Evolutionary conservation across 2,329 filamentous ascomycete genomes (phyloP).

Genomic region (Sclerotinia nivalis): DNA sequence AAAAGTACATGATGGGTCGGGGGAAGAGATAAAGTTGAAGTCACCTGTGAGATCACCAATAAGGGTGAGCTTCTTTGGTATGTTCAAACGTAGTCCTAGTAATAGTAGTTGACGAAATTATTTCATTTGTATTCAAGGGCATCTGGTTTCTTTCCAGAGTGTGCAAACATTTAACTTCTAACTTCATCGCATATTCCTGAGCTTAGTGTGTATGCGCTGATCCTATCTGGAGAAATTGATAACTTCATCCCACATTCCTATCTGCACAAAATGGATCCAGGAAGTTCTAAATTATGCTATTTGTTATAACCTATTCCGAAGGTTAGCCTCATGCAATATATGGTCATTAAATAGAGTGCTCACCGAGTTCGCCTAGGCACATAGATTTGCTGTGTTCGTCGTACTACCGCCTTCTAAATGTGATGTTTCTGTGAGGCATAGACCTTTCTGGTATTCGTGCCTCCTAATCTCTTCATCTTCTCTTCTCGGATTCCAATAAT

Average conservation of each 20-base stretch:
- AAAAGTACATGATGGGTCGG: slow-evolving; percentile 27
- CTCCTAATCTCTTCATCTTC: slow-evolving; percentile 20
- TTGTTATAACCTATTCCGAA: neutral
- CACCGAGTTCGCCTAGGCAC: neutral
- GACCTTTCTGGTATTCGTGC: neutral
- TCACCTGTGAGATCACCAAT: neutral
- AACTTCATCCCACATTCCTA: neutral
- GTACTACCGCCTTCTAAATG: neutral
- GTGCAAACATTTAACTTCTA: neutral
- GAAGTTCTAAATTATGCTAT: neutral
- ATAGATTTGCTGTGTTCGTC: neutral
- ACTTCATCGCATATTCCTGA: neutral
- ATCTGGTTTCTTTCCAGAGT: neutral
- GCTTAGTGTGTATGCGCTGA: neutral
- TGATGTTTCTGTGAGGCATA: neutral
- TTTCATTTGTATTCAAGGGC: slow-evolving; percentile 12
- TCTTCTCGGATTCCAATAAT: slow-evolving; percentile 49
- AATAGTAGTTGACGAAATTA: slow-evolving; percentile 28
- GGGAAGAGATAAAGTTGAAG: neutral
- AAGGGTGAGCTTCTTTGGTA: slow-evolving; percentile 35
- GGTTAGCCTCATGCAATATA: neutral
- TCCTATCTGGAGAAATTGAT: neutral
- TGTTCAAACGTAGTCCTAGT: slow-evolving; percentile 37
- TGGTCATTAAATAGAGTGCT: neutral
- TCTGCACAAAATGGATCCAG: neutral